Evolutionary conservation across 371 early-diverging fungal species (phyloP), one percentile per base, ranked within the genome.

Genomic region (Phascolomyces articulosus): DNA sequence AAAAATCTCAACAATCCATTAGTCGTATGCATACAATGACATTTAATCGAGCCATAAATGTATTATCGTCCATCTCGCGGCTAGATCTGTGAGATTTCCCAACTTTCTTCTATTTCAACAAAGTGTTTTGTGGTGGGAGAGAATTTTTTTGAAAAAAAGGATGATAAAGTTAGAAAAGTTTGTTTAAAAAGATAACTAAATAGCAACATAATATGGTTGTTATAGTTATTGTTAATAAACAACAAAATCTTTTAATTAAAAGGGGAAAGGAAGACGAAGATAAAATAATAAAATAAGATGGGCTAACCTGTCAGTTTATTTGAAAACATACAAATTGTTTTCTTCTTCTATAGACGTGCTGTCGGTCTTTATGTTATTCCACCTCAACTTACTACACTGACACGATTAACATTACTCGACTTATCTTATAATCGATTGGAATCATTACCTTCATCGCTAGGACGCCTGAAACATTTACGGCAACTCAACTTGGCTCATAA

Each of bases 381-480:
- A 2, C 68, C 38, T 3, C 71, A 74, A 23, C 67, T 82, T 9
- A 62, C 69, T 1, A 38, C 60, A 6, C 59, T 82, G 9, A 70
- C 71, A 9, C 70, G 68, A 21, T 57, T 82, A 8, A 74, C 77
- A 0, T 24, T 66, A 18, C 61, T 83, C n/a, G 75, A 80, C 54
- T 38, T 92, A 20, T 77, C 82, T 7, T 68, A 71, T 27, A 82
- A 82, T 65, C 71, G 70, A 31, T 28, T 82, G n/a, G 40, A 62
- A 7, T 61, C 75, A 20, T 24, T 82, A 31, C 82, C 82, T 3
- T 24, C 64, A 1, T 58, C 68, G 16, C 67, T 79, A 21, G 63
- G 70, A 8, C 69, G 72, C 27, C 58, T 82, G 10, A 70, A 67
- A 57, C 63, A 75, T 11, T 62, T 82, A 28, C 72, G 64, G 9